These are phyloP conservation scores for Epichloe glyceriae DNA, from an alignment of 2,329 filamentous ascomycete species.

Conservation along the genomic window DNA sequence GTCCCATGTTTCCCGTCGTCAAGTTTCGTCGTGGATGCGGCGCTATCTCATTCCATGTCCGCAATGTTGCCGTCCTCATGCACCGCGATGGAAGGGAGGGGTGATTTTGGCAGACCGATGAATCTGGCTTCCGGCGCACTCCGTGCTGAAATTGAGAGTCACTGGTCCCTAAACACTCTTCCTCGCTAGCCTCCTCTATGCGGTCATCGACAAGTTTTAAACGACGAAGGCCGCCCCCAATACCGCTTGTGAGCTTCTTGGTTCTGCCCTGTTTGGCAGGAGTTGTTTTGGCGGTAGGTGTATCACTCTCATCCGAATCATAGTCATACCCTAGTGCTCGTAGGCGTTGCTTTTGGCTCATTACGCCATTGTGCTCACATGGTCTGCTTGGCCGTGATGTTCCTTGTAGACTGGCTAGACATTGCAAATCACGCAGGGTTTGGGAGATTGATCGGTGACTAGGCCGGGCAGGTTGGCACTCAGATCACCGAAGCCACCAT, in stretches of 20 bases:
- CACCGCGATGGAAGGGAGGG: not conserved
- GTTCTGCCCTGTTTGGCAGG: not conserved
- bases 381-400: not conserved
- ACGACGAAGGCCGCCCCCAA: constrained; percentile 5
- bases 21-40: not conserved
- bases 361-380: constrained; percentile 5
- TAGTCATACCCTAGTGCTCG: constrained; percentile 14
- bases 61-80: not conserved
- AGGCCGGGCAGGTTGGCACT: constrained; percentile 22
- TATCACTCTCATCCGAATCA: constrained; percentile 10
- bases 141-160: not conserved
- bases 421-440: constrained; percentile 8
- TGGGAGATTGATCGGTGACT: constrained; percentile 1
- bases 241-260: constrained; percentile 5
- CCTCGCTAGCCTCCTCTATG: constrained; percentile 6
- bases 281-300: not conserved
- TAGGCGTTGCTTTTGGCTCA: constrained; percentile 11
- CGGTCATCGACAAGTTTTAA: constrained; percentile 6
- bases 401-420: constrained; percentile 3
- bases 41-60: not conserved
- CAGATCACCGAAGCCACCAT: constrained; percentile 20
- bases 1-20: not conserved
- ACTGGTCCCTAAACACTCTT: not conserved
- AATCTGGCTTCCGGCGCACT: constrained; percentile 2
- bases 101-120: not conserved